These are phyloP conservation scores for Trypethelium eluteriae DNA, from an alignment of 495 filamentous ascomycete species.

Conservation along the genomic window DNA sequence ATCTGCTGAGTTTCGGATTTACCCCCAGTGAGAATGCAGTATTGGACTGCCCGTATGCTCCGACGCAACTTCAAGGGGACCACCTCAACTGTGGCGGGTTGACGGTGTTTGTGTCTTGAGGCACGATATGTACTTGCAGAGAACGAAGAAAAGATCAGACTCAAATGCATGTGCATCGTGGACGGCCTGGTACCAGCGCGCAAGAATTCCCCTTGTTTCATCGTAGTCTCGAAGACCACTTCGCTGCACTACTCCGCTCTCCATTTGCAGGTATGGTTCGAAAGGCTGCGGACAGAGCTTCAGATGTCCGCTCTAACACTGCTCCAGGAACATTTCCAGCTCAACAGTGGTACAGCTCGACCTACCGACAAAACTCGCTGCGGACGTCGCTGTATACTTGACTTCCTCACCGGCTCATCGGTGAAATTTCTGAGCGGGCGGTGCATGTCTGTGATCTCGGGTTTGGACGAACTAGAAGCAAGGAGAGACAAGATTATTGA, in stretches of 20 bases:
- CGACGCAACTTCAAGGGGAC: background rate
- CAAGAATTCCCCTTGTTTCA: background rate
- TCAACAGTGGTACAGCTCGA: background rate
- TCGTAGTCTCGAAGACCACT: background rate
- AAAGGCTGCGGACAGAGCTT: background rate
- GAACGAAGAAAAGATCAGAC: background rate
- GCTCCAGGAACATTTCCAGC: background rate
- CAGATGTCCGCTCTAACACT: background rate
- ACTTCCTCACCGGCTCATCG: background rate
- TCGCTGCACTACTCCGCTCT: background rate
- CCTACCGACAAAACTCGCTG: constrained; percentile 7
- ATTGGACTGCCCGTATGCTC: background rate
- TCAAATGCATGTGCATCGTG: background rate
- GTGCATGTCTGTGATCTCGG: constrained; percentile 16
- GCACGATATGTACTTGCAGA: background rate
- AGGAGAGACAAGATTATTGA: constrained; percentile 14
- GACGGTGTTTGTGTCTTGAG: background rate
- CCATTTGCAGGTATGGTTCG: background rate
- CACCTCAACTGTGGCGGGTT: background rate
- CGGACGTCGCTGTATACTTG: constrained; percentile 17
- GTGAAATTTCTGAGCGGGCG: constrained; percentile 10
- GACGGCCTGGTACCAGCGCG: background rate
- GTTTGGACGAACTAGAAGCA: constrained; percentile 18
- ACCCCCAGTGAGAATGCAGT: background rate
- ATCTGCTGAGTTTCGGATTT: background rate